phyloP scores from a whole-genome alignment of 176 grass and related monocot genomes.

The Typha latifolia region DNA sequence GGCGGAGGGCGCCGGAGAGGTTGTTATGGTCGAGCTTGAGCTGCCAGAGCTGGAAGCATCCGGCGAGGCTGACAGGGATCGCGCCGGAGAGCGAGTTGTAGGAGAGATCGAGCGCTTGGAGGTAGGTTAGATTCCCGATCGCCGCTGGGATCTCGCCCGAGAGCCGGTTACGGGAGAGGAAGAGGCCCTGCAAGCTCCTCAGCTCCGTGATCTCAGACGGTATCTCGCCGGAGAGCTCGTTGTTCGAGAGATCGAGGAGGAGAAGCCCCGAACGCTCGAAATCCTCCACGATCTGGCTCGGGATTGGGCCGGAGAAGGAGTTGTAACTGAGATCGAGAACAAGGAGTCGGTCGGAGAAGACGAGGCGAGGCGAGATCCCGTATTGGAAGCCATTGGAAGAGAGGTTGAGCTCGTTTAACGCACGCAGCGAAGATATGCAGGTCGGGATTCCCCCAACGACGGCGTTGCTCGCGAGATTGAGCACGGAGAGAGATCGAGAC shows the following conservation, averaged over 20 bases:
- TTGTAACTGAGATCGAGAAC: constrained; percentile 59
- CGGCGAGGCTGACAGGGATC: constrained; percentile 71
- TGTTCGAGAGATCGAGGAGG: constrained; percentile 52
- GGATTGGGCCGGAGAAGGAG: constrained; percentile 32
- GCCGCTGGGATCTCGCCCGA: constrained; percentile 62
- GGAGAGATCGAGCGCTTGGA: constrained; percentile 87
- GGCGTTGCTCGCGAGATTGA: constrained; percentile 47
- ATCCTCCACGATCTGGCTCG: constrained; percentile 29
- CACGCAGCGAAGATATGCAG: constrained; percentile 21
- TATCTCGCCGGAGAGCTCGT: constrained; percentile 34
- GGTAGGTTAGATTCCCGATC: constrained; percentile 88
- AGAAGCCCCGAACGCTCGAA: constrained; percentile 14
- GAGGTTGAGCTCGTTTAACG: constrained; percentile 48
- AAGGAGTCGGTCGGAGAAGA: constrained; percentile 59
- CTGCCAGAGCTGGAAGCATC: constrained; percentile 88
- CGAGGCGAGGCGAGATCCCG: constrained; percentile 69
- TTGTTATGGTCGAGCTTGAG: constrained; percentile 54
- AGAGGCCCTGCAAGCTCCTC: constrained; percentile 73
- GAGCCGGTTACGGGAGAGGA: constrained; percentile 62
- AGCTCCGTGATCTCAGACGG: constrained; percentile 47
- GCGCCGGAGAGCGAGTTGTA: constrained; percentile 54
- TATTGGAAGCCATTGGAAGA: constrained; percentile 57
- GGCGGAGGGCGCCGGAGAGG: constrained; percentile 67
- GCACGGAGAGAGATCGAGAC: constrained; percentile 24
- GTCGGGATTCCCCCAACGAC: constrained; percentile 31